phyloP scores from a whole-genome alignment of 805 yeast species.

The Wickerhamiella lipophila region DNA sequence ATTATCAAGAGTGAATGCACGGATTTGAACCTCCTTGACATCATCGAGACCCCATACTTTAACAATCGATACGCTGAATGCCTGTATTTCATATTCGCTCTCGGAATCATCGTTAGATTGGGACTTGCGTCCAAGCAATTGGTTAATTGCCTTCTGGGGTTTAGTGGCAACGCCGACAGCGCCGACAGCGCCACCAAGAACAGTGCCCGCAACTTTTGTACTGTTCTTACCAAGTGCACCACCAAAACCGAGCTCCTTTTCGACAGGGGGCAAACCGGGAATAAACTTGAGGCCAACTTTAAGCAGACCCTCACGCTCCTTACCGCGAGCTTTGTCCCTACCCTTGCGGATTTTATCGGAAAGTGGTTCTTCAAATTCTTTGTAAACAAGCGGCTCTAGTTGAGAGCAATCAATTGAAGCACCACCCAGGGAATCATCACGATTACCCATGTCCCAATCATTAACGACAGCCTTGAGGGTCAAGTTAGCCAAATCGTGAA shows the following conservation, averaged over 20 bases:
- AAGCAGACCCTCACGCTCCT: constrained; percentile 48
- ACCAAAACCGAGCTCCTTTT: constrained; percentile 20
- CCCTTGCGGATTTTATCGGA: constrained; percentile 30
- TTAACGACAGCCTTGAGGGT: constrained; percentile 36
- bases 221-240: constrained; percentile 28
- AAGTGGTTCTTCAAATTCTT: constrained; percentile 41
- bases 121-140: constrained; percentile 30
- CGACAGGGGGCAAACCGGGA: constrained; percentile 36
- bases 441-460: constrained; percentile 93
- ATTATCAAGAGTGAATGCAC: constrained; percentile 27
- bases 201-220: constrained; percentile 35
- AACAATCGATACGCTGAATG: constrained; percentile 17
- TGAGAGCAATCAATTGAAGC: constrained; percentile 45
- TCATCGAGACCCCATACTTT: constrained; percentile 21
- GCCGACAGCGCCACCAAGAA: constrained; percentile 35
- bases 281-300: constrained; percentile 48
- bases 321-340: constrained; percentile 33
- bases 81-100: constrained; percentile 12
- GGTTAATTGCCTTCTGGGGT: constrained; percentile 31
- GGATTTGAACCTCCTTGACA: constrained; percentile 35
- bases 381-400: constrained; percentile 45
- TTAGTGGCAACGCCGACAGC: constrained; percentile 33
- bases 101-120: constrained; percentile 15
- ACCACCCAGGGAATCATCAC: constrained; percentile 69
- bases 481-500: constrained; percentile 15